Evolutionary conservation across 495 filamentous ascomycete genomes (phyloP).

Genomic region (Tuber calosporum): DNA sequence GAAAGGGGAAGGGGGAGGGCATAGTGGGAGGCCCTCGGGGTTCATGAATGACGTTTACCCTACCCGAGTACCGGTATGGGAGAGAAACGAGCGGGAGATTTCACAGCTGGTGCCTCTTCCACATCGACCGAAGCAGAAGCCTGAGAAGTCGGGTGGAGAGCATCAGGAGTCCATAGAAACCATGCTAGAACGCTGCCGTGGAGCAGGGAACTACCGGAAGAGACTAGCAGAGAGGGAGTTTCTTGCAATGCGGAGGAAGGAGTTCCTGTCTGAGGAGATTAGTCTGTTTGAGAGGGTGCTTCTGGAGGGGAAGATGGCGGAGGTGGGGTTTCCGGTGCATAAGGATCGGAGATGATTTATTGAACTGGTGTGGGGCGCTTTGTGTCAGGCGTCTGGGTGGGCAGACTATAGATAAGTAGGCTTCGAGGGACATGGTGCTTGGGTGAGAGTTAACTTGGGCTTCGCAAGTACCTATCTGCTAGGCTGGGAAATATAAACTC

Average conservation of each 20-base stretch:
- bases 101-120: background rate
- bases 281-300: background rate
- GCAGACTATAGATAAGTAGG: background rate
- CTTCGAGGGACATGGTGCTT: background rate
- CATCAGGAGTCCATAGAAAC: background rate
- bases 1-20: background rate
- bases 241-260: background rate
- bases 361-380: background rate
- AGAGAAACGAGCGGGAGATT: background rate
- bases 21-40: background rate
- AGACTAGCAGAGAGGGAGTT: background rate
- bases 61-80: background rate
- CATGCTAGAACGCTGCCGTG: background rate
- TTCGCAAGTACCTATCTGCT: background rate
- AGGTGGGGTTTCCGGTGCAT: background rate
- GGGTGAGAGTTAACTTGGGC: background rate
- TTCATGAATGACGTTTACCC: background rate
- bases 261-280: background rate
- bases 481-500: background rate
- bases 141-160: background rate
- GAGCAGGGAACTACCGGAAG: background rate
- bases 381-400: background rate
- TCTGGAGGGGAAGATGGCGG: background rate
- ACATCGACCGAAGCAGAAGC: background rate
- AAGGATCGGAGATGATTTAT: background rate